Conservation (phyloP, 2,329 filamentous ascomycete genomes). For the Aspergillus intermedius region DNA sequence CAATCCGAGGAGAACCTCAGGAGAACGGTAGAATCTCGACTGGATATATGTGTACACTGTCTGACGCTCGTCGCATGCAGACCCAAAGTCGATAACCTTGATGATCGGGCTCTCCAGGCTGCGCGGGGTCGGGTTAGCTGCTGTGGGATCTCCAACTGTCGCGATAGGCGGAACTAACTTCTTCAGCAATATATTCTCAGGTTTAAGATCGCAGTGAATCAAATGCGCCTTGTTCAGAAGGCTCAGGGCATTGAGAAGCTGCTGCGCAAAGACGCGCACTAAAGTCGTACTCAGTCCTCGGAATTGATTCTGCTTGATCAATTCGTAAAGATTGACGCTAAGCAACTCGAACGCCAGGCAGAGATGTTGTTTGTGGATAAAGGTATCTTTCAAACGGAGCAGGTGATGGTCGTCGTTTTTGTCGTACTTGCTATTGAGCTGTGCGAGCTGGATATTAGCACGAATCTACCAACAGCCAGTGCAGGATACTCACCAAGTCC, state of each 20-base stretch:
- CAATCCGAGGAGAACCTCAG: conserved; percentile 88
- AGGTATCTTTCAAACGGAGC: conserved; percentile 89
- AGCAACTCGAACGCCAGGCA: conserved; percentile 94
- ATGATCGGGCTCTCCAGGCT: conserved; percentile 95
- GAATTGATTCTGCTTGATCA: conserved; percentile 99
- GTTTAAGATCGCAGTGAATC: conserved; percentile 97
- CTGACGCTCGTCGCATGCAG: conserved; percentile 94
- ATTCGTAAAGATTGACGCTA: conserved; percentile 94
- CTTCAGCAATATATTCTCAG: conserved; percentile 94
- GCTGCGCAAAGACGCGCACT: conserved; percentile 94
- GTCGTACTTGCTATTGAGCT: conserved; percentile 97
- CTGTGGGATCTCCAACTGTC: not conserved
- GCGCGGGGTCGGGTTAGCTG: conserved; percentile 8
- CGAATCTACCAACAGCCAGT: not conserved
- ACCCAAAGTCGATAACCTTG: conserved; percentile 99
- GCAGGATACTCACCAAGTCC: conserved; percentile 63
- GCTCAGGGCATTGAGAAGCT: conserved; percentile 85
- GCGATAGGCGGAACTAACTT: conserved; percentile 51
- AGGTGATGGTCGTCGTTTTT: conserved; percentile 99
- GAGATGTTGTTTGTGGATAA: conserved; percentile 94
- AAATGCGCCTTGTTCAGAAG: conserved; percentile 91
- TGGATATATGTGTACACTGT: conserved; percentile 99
- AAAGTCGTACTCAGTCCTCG: conserved; percentile 92
- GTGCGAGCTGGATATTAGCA: conserved; percentile 16
- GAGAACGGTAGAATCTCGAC: conserved; percentile 94